A percentile compares a stretch with the other conserved stretches of the same genome.
Conservation (phyloP, 2,329 filamentous ascomycete species). For the Calonectria pauciramosa region DNA sequence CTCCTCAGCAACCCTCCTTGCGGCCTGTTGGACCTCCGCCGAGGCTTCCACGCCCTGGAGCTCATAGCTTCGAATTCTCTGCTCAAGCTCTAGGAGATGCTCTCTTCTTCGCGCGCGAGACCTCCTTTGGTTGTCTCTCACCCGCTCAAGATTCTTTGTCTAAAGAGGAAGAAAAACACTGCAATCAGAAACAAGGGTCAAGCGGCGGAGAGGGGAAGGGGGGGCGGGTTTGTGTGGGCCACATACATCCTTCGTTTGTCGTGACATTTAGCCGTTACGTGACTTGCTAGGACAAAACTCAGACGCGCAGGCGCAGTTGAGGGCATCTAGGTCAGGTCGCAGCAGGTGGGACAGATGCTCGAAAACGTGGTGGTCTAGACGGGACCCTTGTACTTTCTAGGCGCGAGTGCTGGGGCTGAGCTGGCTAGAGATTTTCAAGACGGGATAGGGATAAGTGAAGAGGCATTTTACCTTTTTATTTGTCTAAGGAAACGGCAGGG, state of each 20-base stretch:
- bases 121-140: constrained; percentile 82
- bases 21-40: constrained; percentile 79
- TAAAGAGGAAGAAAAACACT: constrained; percentile 36
- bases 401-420: constrained; percentile 10
- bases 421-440: constrained; percentile 13
- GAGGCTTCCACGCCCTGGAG: constrained; percentile 76
- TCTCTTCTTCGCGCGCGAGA: constrained; percentile 82
- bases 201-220: constrained; percentile 13
- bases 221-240: constrained; percentile 25
- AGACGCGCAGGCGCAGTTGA: constrained; percentile 27
- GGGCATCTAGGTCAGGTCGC: constrained; percentile 40
- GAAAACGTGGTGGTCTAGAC: constrained; percentile 14
- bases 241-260: constrained; percentile 47
- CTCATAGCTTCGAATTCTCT: constrained; percentile 72
- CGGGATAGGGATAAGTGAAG: constrained; percentile 7
- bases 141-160: constrained; percentile 65
- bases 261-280: constrained; percentile 49
- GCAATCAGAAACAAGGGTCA: constrained; percentile 34
- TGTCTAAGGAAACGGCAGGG: not conserved
- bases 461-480: constrained; percentile 26
- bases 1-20: constrained; percentile 77
- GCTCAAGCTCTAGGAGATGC: constrained; percentile 79
- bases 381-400: constrained; percentile 10
- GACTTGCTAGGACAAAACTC: constrained; percentile 32
- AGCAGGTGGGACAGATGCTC: constrained; percentile 28